A percentile compares a stretch with the other conserved stretches of the same genome.
Evolutionary conservation across 2,329 filamentous ascomycete species (phyloP).

Genomic region (Cladosporium velox): DNA sequence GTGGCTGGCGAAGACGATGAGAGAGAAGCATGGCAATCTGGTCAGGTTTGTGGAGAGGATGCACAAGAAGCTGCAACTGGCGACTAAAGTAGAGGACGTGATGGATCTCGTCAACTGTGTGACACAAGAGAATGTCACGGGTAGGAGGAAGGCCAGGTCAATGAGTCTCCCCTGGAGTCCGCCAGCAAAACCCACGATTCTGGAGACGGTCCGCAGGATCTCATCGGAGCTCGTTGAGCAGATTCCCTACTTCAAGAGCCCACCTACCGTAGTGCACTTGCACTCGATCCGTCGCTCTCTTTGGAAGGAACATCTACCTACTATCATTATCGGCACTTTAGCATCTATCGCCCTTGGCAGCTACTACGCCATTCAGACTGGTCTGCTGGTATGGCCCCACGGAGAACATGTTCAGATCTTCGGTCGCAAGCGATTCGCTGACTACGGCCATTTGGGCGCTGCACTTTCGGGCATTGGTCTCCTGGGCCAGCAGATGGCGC

Average conservation of each 20-base stretch:
- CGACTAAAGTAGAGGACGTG: slow-evolving; percentile 30
- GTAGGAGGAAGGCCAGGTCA: slow-evolving; percentile 14
- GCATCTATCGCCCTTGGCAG: slow-evolving; percentile 25
- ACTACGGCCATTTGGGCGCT: slow-evolving; percentile 39
- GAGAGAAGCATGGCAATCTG: slow-evolving; percentile 48
- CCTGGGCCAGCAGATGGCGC: slow-evolving; percentile 25
- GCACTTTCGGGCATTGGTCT: slow-evolving; percentile 36
- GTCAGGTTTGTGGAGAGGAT: slow-evolving; percentile 42
- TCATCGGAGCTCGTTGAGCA: slow-evolving; percentile 27
- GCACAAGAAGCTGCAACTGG: slow-evolving; percentile 29
- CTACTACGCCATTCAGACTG: slow-evolving; percentile 30
- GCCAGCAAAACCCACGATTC: slow-evolving; percentile 15
- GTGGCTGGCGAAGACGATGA: slow-evolving; percentile 63
- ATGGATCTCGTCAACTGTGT: slow-evolving; percentile 24
- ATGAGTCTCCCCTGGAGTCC: slow-evolving; percentile 33
- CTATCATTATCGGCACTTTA: slow-evolving; percentile 26
- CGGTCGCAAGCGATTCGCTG: slow-evolving; percentile 36
- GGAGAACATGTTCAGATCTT: slow-evolving; percentile 39
- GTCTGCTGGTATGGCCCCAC: slow-evolving; percentile 35
- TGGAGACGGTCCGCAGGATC: slow-evolving; percentile 20
- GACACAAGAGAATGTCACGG: slow-evolving; percentile 18
- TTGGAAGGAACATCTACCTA: slow-evolving; percentile 27
- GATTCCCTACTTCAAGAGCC: slow-evolving; percentile 27
- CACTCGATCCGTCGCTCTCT: slow-evolving; percentile 10
- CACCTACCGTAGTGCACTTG: slow-evolving; percentile 13